Evolutionary conservation across 2,329 filamentous ascomycete species (phyloP).

Genomic region (Helotiales sp.): DNA sequence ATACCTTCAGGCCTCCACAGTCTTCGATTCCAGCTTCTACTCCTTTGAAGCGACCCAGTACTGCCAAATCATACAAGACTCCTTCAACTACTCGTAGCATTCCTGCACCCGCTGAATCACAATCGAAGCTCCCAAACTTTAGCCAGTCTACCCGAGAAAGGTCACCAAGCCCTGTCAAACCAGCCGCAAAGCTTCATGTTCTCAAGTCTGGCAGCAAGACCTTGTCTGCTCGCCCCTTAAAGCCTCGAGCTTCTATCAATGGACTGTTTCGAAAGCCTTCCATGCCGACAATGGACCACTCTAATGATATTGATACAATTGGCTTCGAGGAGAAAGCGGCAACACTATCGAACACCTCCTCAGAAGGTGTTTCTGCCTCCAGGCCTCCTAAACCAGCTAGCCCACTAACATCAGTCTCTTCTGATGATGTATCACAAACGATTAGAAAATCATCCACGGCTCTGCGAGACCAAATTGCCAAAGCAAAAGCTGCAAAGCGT

Average conservation of each 20-base stretch:
- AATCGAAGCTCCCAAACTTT: conserved; percentile 3
- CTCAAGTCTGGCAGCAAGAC: conserved; percentile 48
- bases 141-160: conserved; percentile 16
- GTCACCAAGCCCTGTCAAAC: conserved; percentile 37
- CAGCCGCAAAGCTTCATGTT: conserved; percentile 24
- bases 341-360: conserved; percentile 31
- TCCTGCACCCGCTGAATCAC: conserved; percentile 12
- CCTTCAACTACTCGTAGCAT: conserved; percentile 32
- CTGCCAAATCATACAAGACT: conserved; percentile 39
- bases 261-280: conserved; percentile 58
- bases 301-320: conserved; percentile 25
- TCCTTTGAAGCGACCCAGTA: conserved; percentile 39
- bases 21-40: conserved; percentile 45
- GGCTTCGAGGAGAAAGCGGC: conserved; percentile 29
- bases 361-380: conserved; percentile 27
- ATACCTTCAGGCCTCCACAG: conserved; percentile 45
- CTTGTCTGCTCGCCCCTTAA: conserved; percentile 45
- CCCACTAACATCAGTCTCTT: conserved; percentile 20
- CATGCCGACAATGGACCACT: conserved; percentile 41
- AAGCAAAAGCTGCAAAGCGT: conserved; percentile 80
- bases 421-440: conserved; percentile 42
- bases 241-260: conserved; percentile 53
- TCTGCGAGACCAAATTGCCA: conserved; percentile 87
- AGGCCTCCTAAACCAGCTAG: conserved; percentile 22
- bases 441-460: conserved; percentile 72